Base-by-base conservation (phyloP, 805 yeast genomes). In the Ogataea trehalophila region DNA sequence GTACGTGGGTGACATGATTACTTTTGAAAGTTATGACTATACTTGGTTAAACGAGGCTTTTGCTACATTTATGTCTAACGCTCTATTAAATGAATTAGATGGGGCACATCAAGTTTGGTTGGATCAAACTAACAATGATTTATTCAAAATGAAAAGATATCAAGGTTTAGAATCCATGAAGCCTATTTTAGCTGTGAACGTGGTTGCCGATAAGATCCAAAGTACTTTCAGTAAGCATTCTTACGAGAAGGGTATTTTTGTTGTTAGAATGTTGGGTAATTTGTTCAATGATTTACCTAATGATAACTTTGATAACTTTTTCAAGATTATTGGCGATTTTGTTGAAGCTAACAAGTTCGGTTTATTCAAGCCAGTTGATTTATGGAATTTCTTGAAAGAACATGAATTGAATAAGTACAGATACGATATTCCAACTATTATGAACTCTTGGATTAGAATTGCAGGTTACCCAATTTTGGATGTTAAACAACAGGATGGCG, bases 11-110 rank as follows among this genome's bases (percentile, higher is more conserved):
- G 80, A 87, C 54, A 69, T 72, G 54, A 74, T 85, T 2, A 71
- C 87, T 1, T 83, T 85, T 56, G 85, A 82, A 43, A 76, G 79
- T 17, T 86, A 88, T 84, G 76, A 74, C 43, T 72, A 76, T 57
- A 66, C 86, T 36, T 85, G 94, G 91, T 67, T 87, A 47, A 84
- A 85, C 57, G 95, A 87, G 66, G 69, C 87, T 2, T 83, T 86
- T 66, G 94, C 95, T 0, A 85, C 94, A 0, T 83, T 81, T 73
- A 70, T 81, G 54, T 87, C 90, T 0, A 54, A 53, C 43, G 45
- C 60, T 43, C 56, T 79, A 0, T 58, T 81, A 15, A 45, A 51
- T 37, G 53, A 52, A 33, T 22, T 48, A 13, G 48, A 49, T 14
- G 49, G 42, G 17, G 69, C 69, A 36, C 43, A 56, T 4, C 43